phyloP scores from a whole-genome alignment of 352 stramenopile species.

The Pythium rhizo-oryzae region DNA sequence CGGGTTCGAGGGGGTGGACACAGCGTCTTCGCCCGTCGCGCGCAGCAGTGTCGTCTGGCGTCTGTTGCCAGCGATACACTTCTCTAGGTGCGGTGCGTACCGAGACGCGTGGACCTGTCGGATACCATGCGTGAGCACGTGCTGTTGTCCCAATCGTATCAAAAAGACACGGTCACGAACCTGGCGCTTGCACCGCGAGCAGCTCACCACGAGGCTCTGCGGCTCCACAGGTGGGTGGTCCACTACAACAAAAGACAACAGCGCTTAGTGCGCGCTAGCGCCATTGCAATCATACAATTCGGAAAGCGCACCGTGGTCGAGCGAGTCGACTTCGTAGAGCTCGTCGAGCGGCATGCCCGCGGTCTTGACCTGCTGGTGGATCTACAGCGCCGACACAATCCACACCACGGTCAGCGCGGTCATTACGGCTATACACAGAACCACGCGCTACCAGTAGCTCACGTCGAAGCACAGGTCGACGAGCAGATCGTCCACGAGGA shows the following conservation, averaged over 20 bases:
- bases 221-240: conserved; percentile 36
- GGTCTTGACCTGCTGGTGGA: conserved; percentile 61
- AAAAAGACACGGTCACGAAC: conserved; percentile 21
- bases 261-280: too few species aligned
- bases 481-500: conserved; percentile 62
- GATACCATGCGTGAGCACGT: background rate
- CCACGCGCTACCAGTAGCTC: background rate
- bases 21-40: conserved; percentile 19
- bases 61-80: conserved; percentile 64
- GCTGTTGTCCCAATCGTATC: background rate
- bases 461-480: conserved; percentile 78
- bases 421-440: background rate
- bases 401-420: background rate
- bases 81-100: conserved; percentile 75
- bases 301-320: conserved; percentile 49
- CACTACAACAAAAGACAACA: conserved; percentile 9
- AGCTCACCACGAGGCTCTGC: conserved; percentile 65
- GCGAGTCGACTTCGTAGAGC: conserved; percentile 68
- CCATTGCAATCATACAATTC: too few species aligned
- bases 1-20: background rate
- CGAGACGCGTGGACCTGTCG: conserved; percentile 62
- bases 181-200: conserved; percentile 66
- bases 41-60: conserved; percentile 36
- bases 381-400: conserved; percentile 32
- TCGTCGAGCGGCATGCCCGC: conserved; percentile 70